Conservation (phyloP, 2,329 filamentous ascomycete genomes). For the Calonectria pteridis region DNA sequence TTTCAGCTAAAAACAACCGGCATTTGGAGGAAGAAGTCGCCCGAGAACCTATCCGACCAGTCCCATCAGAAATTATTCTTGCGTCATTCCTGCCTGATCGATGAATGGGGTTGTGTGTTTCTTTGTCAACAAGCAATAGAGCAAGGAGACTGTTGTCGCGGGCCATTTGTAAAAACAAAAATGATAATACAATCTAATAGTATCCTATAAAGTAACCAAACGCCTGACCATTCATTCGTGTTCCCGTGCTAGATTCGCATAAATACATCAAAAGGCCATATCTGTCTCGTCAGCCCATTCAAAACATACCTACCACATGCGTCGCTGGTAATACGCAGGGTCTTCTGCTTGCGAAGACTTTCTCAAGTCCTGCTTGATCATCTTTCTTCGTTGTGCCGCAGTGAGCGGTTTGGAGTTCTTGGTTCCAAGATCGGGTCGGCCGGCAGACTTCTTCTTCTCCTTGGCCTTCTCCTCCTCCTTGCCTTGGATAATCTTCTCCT, state of each 20-base stretch:
- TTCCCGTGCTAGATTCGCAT: slow-evolving; percentile 1
- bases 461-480: slow-evolving; percentile 38
- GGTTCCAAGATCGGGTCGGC: slow-evolving; percentile 26
- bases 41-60: too few species aligned
- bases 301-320: slow-evolving; percentile 59
- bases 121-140: not conserved
- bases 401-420: slow-evolving; percentile 62
- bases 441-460: slow-evolving; percentile 35
- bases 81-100: too few species aligned
- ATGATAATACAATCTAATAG: not conserved
- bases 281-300: not conserved
- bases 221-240: not conserved
- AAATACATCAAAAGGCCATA: not conserved
- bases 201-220: not conserved
- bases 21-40: too few species aligned
- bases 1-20: too few species aligned
- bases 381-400: slow-evolving; percentile 65
- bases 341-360: slow-evolving; percentile 59
- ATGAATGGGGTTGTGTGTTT: too few species aligned
- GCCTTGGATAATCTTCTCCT: slow-evolving; percentile 42
- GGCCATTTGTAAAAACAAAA: not conserved
- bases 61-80: too few species aligned
- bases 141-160: too few species aligned
- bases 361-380: slow-evolving; percentile 70
- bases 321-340: slow-evolving; percentile 66